Evolutionary conservation across 352 stramenopile genomes (phyloP).

Genomic region (Globisporangium irregulare): DNA sequence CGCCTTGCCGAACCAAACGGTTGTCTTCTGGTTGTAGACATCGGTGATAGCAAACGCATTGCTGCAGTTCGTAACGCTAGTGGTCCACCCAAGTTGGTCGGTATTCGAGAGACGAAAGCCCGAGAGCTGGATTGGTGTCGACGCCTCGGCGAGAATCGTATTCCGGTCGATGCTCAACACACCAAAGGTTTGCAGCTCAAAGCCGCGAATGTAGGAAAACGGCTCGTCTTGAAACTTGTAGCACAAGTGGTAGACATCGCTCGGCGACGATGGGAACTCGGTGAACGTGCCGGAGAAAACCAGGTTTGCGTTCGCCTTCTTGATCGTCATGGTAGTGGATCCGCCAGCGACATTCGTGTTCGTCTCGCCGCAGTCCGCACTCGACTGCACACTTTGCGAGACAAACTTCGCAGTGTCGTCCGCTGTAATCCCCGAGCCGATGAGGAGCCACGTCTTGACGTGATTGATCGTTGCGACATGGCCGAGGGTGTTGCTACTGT

Average conservation of each 20-base stretch:
- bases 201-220: slow-evolving; percentile 41
- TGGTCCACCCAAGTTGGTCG: slow-evolving; percentile 56
- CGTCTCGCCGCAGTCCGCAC: slow-evolving; percentile 39
- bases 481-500: slow-evolving; percentile 19
- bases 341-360: slow-evolving; percentile 38
- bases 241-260: slow-evolving; percentile 60
- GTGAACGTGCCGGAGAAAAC: slow-evolving; percentile 42
- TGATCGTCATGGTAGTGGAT: slow-evolving; percentile 36
- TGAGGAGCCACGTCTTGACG: slow-evolving; percentile 40
- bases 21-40: slow-evolving; percentile 29
- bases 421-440: slow-evolving; percentile 42
- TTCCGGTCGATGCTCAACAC: slow-evolving; percentile 39
- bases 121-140: slow-evolving; percentile 40
- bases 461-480: slow-evolving; percentile 45
- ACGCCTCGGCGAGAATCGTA: slow-evolving; percentile 39
- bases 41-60: slow-evolving; percentile 26
- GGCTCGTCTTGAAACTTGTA: slow-evolving; percentile 73
- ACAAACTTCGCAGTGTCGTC: slow-evolving; percentile 62
- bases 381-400: slow-evolving; percentile 36
- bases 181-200: slow-evolving; percentile 46
- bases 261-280: slow-evolving; percentile 30
- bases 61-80: slow-evolving; percentile 33
- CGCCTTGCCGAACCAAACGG: slow-evolving; percentile 28
- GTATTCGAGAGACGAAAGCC: slow-evolving; percentile 48
- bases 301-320: slow-evolving; percentile 7